Percentiles rank a stretch among this genome's conserved stretches.
These are phyloP conservation scores for Pezicula radicicola DNA, from an alignment of 2,329 filamentous ascomycete species.

Conservation along the genomic window DNA sequence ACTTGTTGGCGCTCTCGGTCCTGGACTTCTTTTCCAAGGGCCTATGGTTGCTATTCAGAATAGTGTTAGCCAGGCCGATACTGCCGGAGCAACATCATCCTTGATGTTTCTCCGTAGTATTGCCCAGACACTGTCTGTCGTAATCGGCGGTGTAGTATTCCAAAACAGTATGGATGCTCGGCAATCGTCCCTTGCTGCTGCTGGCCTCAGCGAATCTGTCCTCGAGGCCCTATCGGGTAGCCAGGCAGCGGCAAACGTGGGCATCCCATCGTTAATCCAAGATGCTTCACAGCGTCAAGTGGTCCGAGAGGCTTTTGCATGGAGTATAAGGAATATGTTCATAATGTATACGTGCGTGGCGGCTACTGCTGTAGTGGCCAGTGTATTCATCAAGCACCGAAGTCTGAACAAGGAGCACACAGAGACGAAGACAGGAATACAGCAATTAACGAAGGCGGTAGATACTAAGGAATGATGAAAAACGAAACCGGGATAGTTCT, in stretches of 20 bases:
- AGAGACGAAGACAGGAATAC: constrained; percentile 3
- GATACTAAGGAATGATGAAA: too few species aligned
- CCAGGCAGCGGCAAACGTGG: constrained; percentile 22
- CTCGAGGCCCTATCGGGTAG: constrained; percentile 28
- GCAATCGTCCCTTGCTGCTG: constrained; percentile 1
- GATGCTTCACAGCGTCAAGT: constrained; percentile 9
- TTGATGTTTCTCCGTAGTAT: constrained; percentile 54
- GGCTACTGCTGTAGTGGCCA: constrained; percentile 31
- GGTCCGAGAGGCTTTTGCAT: constrained; percentile 14
- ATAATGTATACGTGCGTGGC: constrained; percentile 19
- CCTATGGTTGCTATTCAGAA: constrained; percentile 67
- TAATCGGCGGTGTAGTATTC: neutral
- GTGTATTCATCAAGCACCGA: constrained; percentile 38
- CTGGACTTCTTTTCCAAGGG: constrained; percentile 64
- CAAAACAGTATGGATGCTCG: constrained; percentile 27
- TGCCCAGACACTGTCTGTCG: constrained; percentile 62
- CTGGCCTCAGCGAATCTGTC: constrained; percentile 16
- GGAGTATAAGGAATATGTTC: constrained; percentile 20
- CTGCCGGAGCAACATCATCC: constrained; percentile 58
- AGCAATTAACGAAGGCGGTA: too few species aligned
- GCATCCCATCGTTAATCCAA: constrained; percentile 35
- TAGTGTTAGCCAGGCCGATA: constrained; percentile 55
- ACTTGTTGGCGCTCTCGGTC: constrained; percentile 57
- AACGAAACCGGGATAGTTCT: too few species aligned
- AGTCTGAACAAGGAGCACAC: constrained; percentile 23